Evolutionary conservation across 2,329 filamentous ascomycete species (phyloP).

Genomic region (Trichoderma hamatum): DNA sequence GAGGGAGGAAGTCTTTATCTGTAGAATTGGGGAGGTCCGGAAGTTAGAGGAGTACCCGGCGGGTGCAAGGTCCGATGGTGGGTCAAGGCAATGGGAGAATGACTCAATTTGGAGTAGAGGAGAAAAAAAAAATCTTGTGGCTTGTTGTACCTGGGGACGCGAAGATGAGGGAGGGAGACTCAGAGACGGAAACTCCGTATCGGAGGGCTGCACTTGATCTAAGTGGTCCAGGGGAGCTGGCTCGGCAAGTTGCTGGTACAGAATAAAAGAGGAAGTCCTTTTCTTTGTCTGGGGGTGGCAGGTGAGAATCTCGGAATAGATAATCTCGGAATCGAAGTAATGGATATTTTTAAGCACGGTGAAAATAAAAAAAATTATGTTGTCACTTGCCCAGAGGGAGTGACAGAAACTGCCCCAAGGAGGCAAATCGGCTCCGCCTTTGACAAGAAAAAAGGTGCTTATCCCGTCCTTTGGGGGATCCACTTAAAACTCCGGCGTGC

Average conservation of each 20-base stretch:
- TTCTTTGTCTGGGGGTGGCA: not conserved
- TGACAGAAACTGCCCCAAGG: not conserved
- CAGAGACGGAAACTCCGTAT: not conserved
- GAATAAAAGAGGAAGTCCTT: not conserved
- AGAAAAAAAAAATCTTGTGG: slow-evolving; percentile 7
- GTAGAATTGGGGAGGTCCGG: not conserved
- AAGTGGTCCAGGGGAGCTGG: not conserved
- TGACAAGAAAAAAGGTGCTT: slow-evolving; percentile 21
- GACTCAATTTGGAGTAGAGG: slow-evolving; percentile 10
- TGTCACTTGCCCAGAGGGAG: not conserved
- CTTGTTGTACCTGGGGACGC: not conserved
- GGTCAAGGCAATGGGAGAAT: slow-evolving; percentile 23
- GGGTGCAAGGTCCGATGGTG: slow-evolving; percentile 18
- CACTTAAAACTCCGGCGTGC: not conserved
- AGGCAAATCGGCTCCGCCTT: not conserved
- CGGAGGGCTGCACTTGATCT: not conserved
- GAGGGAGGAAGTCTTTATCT: not conserved
- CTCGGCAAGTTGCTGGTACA: not conserved
- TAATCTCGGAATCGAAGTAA: not conserved
- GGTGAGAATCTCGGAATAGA: not conserved
- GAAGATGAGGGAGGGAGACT: not conserved
- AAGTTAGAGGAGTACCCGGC: slow-evolving; percentile 3
- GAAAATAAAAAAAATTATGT: not conserved
- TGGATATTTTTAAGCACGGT: not conserved
- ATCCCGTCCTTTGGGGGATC: slow-evolving; percentile 12